Base-by-base conservation (phyloP, 1,284 basidiomycete genomes). In the Heterobasidion parviporum region DNA sequence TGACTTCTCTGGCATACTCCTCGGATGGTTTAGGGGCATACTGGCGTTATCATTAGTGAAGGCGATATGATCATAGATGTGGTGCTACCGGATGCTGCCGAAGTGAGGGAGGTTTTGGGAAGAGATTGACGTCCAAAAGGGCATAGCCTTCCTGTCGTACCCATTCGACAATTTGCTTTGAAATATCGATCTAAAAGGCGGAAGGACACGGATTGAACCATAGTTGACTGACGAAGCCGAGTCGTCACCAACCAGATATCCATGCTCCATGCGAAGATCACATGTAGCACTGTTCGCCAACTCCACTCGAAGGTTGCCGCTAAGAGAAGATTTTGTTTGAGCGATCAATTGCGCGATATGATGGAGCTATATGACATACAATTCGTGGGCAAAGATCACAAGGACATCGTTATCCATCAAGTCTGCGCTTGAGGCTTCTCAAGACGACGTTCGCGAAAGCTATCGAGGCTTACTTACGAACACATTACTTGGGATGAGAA, bases 331-430 rank as follows among this genome's bases (percentile, higher is more conserved):
- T 44, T 49, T 2, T 57, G 36, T 20, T 53, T 15, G 57, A 9
- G 10, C 35, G 54, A 44, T 46, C 8, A 32, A 16, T 44, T 8
- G 1, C 41, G n/a, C 26, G 38, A 50, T 4, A 50, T 38, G 38
- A 54, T 12, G 58, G 56, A 32, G 45, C 8, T 14, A 46, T 52
- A 50, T 45, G n/a, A 72, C 87, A 65, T 67, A 94, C 94, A 95
- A 92, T 75, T 97, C 94, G 71, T 97, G 94, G 8, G 89, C 83
- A 63, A 96, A 89, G 43, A 96, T 70, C 20, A 97, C 80, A 36
- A 95, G 66, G 0, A 84, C 87, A 36, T 82, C 74, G 58, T 80
- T 87, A 56, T 81, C 81, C 67, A 84, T 82, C 52, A 87, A 69
- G 67, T 92, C 85, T 38, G 72, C 65, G 18, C 89, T 64, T 48